Conservation (phyloP, 805 yeast species). For the Wickerhamiella spandovensis region DNA sequence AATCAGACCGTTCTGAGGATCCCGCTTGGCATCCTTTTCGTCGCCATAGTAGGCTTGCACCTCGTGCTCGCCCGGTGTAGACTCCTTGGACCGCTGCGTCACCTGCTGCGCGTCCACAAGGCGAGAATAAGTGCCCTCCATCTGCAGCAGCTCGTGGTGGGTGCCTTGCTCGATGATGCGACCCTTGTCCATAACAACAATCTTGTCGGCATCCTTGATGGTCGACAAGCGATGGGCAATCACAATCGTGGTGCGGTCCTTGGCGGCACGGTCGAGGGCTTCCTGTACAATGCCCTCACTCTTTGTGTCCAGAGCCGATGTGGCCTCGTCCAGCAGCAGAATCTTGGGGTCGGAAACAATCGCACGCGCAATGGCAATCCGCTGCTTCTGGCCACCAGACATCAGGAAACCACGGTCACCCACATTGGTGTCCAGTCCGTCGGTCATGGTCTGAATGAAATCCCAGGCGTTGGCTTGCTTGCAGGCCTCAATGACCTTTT, state of each 20-base stretch:
- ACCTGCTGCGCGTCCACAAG: constrained; percentile 29
- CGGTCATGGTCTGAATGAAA: constrained; percentile 47
- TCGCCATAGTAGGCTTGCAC: background rate
- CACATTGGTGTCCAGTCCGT: constrained; percentile 65
- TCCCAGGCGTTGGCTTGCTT: constrained; percentile 29
- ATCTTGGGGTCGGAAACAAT: constrained; percentile 48
- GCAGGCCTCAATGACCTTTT: constrained; percentile 26
- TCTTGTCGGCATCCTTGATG: constrained; percentile 41
- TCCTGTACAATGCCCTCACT: constrained; percentile 31
- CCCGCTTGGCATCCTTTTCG: background rate
- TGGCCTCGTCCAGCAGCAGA: constrained; percentile 52
- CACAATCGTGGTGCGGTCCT: constrained; percentile 36
- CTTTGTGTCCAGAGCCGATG: constrained; percentile 43
- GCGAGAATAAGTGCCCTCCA: constrained; percentile 20
- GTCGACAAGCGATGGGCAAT: constrained; percentile 49
- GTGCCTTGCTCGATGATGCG: constrained; percentile 37
- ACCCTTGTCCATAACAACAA: constrained; percentile 39
- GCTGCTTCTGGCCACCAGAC: constrained; percentile 63
- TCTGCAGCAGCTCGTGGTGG: constrained; percentile 26
- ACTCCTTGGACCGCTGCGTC: constrained; percentile 1
- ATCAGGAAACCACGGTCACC: constrained; percentile 45
- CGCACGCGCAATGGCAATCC: constrained; percentile 60
- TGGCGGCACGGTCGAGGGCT: constrained; percentile 27
- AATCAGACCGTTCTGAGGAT: constrained; percentile 5
- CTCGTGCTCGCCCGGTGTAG: constrained; percentile 1